Conservation (phyloP, 768 basidiomycete species). For the Phylloporus sp. region DNA sequence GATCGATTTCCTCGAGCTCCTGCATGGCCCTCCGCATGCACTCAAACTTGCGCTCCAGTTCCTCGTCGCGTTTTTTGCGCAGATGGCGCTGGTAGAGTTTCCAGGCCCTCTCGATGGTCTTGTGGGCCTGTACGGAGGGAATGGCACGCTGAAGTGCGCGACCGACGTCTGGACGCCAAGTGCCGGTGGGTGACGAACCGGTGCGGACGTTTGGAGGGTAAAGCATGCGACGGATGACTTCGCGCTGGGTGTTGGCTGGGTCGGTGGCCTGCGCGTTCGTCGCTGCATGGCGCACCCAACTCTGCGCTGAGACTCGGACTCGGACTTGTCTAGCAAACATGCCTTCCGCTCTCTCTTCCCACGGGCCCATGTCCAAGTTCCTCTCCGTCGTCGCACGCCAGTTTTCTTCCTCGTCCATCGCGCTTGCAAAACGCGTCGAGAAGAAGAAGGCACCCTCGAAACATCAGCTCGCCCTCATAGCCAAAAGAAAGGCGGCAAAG, state of each 20-base stretch:
- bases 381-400: constrained; percentile 20
- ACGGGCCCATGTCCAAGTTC: too few relatives aligned
- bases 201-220: constrained; percentile 76
- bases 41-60: constrained; percentile 70
- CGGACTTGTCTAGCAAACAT: background rate
- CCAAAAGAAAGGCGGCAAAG: constrained; percentile 52
- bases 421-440: constrained; percentile 43
- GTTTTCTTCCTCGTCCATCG: constrained; percentile 48
- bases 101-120: constrained; percentile 92
- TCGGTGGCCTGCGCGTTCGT: constrained; percentile 23
- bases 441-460: constrained; percentile 63
- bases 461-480: constrained; percentile 63
- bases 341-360: constrained; percentile 15
- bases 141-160: constrained; percentile 77
- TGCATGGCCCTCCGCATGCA: constrained; percentile 86
- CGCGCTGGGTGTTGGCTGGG: constrained; percentile 54
- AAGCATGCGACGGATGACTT: constrained; percentile 71
- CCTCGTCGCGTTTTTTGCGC: constrained; percentile 62
- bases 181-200: constrained; percentile 68
- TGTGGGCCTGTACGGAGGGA: constrained; percentile 82
- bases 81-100: constrained; percentile 71
- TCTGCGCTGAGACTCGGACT: constrained; percentile 25
- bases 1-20: constrained; percentile 50
- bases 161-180: constrained; percentile 78
- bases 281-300: constrained; percentile 41